Percentiles rank a stretch among this genome's conserved stretches.
Conservation (phyloP, 768 basidiomycete genomes). For the Pleurotus salmoneostramineus region DNA sequence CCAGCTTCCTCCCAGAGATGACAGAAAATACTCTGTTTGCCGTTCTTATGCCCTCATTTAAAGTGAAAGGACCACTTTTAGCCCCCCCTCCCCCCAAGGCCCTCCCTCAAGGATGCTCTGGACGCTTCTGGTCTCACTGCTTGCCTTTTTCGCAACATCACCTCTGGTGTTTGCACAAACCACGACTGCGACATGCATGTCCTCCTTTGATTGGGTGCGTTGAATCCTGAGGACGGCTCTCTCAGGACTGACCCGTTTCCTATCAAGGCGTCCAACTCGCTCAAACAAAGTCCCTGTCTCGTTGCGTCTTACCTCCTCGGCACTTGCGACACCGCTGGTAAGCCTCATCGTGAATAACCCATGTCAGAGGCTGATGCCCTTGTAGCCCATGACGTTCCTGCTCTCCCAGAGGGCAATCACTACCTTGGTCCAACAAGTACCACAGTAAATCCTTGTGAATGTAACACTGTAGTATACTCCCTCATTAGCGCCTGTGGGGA, state of each 20-base stretch:
- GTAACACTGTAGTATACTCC: conserved; percentile 40
- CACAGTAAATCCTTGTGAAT: conserved; percentile 29
- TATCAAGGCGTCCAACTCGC: conserved; percentile 38
- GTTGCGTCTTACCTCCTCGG: conserved; percentile 28
- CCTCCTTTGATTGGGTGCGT: conserved; percentile 36
- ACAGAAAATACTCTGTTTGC: background rate
- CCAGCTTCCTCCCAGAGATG: too few relatives aligned
- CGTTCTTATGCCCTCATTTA: background rate
- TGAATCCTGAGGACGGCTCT: conserved; percentile 3
- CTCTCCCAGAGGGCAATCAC: conserved; percentile 17
- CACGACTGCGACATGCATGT: conserved; percentile 34
- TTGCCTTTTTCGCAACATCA: conserved; percentile 17
- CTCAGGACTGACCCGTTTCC: background rate
- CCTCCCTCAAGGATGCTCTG: conserved; percentile 18
- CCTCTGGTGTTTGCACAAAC: conserved; percentile 24
- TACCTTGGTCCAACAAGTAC: conserved; percentile 23
- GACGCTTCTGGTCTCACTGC: conserved; percentile 13
- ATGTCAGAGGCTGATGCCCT: background rate
- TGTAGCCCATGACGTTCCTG: conserved; percentile 23
- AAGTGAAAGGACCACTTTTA: background rate
- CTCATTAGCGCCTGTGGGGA: conserved; percentile 37
- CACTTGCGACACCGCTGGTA: conserved; percentile 28
- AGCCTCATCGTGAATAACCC: background rate
- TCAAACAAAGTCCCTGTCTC: conserved; percentile 34
- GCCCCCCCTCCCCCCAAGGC: background rate